Conservation (phyloP, 371 early-diverging fungal species). For the Nematocida ausubeli region DNA sequence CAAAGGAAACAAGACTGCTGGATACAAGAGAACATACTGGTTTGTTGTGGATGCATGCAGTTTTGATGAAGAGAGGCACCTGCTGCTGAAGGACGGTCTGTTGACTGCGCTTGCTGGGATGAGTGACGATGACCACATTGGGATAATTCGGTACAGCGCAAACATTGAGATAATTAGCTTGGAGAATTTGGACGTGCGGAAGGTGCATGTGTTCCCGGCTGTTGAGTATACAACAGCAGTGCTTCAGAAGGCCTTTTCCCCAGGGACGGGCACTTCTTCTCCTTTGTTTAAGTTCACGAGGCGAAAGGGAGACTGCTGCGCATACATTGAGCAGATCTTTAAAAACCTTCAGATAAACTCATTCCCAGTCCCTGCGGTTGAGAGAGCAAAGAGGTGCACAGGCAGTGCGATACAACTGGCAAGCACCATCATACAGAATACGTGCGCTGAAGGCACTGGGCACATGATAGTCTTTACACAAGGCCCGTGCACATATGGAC, state of each 20-base stretch:
- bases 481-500: slow-evolving; percentile 93
- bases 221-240: slow-evolving; percentile 87
- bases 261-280: neutral
- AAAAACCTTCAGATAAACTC: slow-evolving; percentile 92
- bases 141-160: slow-evolving; percentile 92
- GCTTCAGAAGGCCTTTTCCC: slow-evolving; percentile 74
- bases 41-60: slow-evolving; percentile 93
- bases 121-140: slow-evolving; percentile 85
- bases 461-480: slow-evolving; percentile 91
- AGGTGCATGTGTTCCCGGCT: slow-evolving; percentile 89
- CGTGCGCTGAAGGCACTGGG: slow-evolving; percentile 73
- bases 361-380: slow-evolving; percentile 90
- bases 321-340: slow-evolving; percentile 81
- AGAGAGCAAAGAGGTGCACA: slow-evolving; percentile 87
- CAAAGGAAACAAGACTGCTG: slow-evolving; percentile 73
- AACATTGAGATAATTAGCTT: slow-evolving; percentile 73
- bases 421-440: slow-evolving; percentile 79
- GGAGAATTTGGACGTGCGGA: slow-evolving; percentile 83
- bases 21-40: slow-evolving; percentile 85
- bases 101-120: slow-evolving; percentile 79
- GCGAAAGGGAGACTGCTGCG: slow-evolving; percentile 75
- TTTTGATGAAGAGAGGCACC: slow-evolving; percentile 80
- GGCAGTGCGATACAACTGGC: slow-evolving; percentile 95
- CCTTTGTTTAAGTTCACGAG: slow-evolving; percentile 70
- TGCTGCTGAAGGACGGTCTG: slow-evolving; percentile 84